Conservation (phyloP, 2,329 filamentous ascomycete genomes). For the Alternaria sp. region DNA sequence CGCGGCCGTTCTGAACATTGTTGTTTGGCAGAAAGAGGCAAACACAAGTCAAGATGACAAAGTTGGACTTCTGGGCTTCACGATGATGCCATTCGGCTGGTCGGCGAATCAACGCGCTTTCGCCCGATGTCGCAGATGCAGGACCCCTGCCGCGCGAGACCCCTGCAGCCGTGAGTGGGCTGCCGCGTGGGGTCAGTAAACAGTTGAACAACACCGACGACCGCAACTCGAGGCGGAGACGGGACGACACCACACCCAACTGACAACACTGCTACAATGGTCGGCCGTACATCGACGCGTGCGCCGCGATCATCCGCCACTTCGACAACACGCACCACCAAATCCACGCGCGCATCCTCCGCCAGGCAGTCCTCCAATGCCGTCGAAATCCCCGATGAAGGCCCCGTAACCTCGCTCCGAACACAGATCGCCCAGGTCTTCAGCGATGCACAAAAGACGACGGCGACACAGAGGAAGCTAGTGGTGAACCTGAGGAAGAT, state of each 20-base stretch:
- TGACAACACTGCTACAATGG: slow-evolving; percentile 50
- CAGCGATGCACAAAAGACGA: slow-evolving; percentile 79
- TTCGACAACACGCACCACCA: slow-evolving; percentile 51
- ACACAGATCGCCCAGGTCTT: slow-evolving; percentile 71
- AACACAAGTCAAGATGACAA: slow-evolving; percentile 7
- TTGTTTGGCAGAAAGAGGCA: slow-evolving; percentile 12
- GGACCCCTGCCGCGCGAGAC: slow-evolving; percentile 14
- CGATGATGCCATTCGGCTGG: slow-evolving; percentile 26
- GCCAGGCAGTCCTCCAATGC: slow-evolving; percentile 53
- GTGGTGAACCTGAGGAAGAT: slow-evolving; percentile 88
- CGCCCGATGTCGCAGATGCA: slow-evolving; percentile 37
- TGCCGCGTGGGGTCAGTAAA: slow-evolving; percentile 14
- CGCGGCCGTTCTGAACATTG: slow-evolving; percentile 75
- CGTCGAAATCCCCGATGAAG: slow-evolving; percentile 72
- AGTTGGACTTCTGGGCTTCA: slow-evolving; percentile 5
- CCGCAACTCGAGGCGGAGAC: slow-evolving; percentile 14
- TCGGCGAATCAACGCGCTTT: slow-evolving; percentile 29
- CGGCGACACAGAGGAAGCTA: slow-evolving; percentile 88
- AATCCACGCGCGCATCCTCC: slow-evolving; percentile 56
- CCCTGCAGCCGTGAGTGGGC: slow-evolving; percentile 17
- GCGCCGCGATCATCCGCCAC: slow-evolving; percentile 50
- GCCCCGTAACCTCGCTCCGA: slow-evolving; percentile 74
- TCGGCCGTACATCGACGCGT: slow-evolving; percentile 56
- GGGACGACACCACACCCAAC: slow-evolving; percentile 16
- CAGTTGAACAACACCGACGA: slow-evolving; percentile 23